Base-by-base conservation (phyloP, 2,329 filamentous ascomycete species). In the Ophiocordyceps unilateralis region DNA sequence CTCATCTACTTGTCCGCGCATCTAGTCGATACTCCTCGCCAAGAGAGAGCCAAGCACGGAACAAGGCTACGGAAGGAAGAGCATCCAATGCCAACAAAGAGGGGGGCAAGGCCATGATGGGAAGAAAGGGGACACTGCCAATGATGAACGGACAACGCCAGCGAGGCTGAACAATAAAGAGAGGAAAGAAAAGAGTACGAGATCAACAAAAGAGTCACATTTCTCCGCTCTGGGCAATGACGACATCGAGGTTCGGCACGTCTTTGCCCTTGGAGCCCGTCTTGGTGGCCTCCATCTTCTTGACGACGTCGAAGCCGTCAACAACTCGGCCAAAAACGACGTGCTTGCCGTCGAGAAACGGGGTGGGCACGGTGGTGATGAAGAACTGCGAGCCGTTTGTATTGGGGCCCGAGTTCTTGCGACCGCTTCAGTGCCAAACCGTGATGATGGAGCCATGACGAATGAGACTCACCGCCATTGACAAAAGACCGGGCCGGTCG, bases 361-460 rank as follows among this genome's bases (percentile, higher is more conserved):
- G 85, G 0, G 89, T 91, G 5, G 83, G 71, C 2, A 82, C 82
- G 0, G 84, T 91, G 2, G 88, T 95, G 66, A 96, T 89, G 70
- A 98, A 98, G 70, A 98, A 98, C 58, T 96, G 91, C 46, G 78
- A 87, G 32, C 91, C 91, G 61, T 96, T 96, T 50, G 19, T 38
- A 19, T 38, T 12, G 10, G 36, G 36, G 11, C 17, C 36, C 32
- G 32, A 38, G 36, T 38, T 38, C 20, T 34, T 2, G n/a, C 15
- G 32, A 34, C 11, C 30, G 11, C 12, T 32, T 15, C 9, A 34
- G 15, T 4, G n/a, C 15, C 15, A 6, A 9, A n/a, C 9, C 15
- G 15, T 34, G 15, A 34, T 9, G 6, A 6, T 8, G 5, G 15
- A 34, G 10, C 26, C 15, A 34, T 34, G 15, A 19, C 10, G 19